Evolutionary conservation across 257 asterid species (phyloP), one percentile per base, ranked within the genome.

Genomic region (Nicotiana tomentosiformis): DNA sequence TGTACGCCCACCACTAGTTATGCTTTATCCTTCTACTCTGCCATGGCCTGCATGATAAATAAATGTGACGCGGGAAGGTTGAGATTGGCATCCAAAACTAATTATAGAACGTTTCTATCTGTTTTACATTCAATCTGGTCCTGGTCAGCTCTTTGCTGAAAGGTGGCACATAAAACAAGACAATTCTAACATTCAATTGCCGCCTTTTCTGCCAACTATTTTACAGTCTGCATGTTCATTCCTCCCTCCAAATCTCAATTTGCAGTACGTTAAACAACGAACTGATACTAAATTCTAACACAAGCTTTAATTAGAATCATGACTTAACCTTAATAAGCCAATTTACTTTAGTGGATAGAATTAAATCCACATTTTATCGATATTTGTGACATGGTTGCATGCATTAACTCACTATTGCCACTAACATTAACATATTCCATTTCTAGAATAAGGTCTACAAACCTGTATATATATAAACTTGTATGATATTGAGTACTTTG

Each of bases 141-240:
- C 6, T 14, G 16, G 23, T 49, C 43, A 49, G 23, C 64, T 18
- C 74, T 46, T 74, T 23, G 35, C 11, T 64, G 35, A 7, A 55
- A 76, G 70, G 77, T 69, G 90, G 91, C 91, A 89, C 91, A 10
- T 68, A 80, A 56, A 84, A 74, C 84, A 39, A 89, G 86, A 88
- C 85, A 77, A 9, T 65, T 18, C 61, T 29, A 5, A 32, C 86
- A 70, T 67, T 84, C 68, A 83, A 87, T 85, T 83, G 80, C 80
- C 62, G 62, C 77, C 77, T 74, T 30, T 46, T 69, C 69, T 82
- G 37, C 79, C 84, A 60, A 20, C 79, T 77, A 29, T 56, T 62
- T 49, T 64, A 17, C 68, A 56, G 83, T 2, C 79, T 49, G 39
- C 39, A 49, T 49, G 62, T 46, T 74, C 62, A 49, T 74, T 74